Percentiles rank a stretch among this genome's conserved stretches.
phyloP scores from a whole-genome alignment of 176 grass and related monocot genomes.

The Bonia amplexicaulis region DNA sequence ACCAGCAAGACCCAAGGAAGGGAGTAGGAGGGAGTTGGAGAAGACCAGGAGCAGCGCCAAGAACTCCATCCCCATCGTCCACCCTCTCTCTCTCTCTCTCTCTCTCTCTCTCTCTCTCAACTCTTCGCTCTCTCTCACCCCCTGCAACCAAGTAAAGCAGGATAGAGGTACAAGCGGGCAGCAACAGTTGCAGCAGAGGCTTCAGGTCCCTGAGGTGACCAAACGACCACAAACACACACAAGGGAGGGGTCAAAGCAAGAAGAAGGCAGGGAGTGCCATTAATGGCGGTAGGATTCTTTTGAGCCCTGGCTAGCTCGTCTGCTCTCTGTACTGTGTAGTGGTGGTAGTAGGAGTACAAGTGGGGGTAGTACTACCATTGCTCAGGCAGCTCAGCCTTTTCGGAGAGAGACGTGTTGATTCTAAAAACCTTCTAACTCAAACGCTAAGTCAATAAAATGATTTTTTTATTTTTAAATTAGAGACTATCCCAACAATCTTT shows the following conservation, averaged over 20 bases:
- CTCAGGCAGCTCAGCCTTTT: neutral
- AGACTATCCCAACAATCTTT: no score
- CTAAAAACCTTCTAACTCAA: no score
- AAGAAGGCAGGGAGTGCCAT: neutral
- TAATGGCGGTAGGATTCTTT: conserved; percentile 12
- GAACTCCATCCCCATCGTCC: conserved; percentile 21
- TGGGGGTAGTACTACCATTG: neutral
- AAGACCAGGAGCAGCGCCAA: conserved; percentile 10
- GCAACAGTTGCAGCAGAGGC: neutral
- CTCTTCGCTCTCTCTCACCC: neutral
- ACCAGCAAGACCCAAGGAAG: conserved; percentile 55
- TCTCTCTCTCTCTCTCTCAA: neutral
- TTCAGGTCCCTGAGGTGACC: neutral
- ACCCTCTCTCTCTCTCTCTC: neutral
- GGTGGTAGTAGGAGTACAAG: neutral
- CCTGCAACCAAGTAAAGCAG: neutral
- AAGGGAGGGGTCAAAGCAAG: conserved; percentile 13
- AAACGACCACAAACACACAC: neutral
- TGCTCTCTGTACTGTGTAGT: neutral
- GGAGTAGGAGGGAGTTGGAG: conserved; percentile 18
- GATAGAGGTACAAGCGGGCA: neutral
- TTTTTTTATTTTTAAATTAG: no score
- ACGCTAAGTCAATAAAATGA: no score
- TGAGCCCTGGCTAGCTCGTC: neutral
- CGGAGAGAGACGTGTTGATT: no score